A percentile compares a stretch with the other conserved stretches of the same genome.
phyloP scores from a whole-genome alignment of 2,329 filamentous ascomycete genomes.

The Penicillium nordicum region DNA sequence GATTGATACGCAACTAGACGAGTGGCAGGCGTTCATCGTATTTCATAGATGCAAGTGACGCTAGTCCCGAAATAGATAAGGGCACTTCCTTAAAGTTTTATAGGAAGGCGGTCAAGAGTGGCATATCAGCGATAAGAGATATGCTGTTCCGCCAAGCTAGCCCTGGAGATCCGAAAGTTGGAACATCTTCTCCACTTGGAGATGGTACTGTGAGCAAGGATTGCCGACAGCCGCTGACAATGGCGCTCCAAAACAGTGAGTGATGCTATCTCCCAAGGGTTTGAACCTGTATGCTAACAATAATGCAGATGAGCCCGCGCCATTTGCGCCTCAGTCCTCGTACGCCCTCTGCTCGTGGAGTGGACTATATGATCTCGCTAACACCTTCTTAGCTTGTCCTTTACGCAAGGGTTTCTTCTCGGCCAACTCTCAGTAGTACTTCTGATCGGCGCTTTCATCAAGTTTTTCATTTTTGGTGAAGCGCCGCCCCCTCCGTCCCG shows the following conservation, averaged over 20 bases:
- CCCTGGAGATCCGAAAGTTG: conserved; percentile 13
- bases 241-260: conserved; percentile 34
- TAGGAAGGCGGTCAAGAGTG: background rate
- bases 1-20: no score
- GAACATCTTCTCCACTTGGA: conserved; percentile 18
- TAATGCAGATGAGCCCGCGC: conserved; percentile 28
- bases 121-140: conserved; percentile 15
- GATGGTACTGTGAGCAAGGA: conserved; percentile 24
- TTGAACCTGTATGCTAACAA: conserved; percentile 13
- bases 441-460: conserved; percentile 91
- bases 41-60: background rate
- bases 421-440: conserved; percentile 91
- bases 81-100: background rate
- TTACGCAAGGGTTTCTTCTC: conserved; percentile 88
- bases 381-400: conserved; percentile 63
- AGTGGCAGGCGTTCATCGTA: background rate
- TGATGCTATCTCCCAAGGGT: background rate
- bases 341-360: conserved; percentile 26
- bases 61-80: background rate
- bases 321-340: conserved; percentile 41
- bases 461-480: conserved; percentile 99
- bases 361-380: conserved; percentile 16
- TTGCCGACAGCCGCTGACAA: conserved; percentile 27
- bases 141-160: conserved; percentile 16
- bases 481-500: conserved; percentile 78